These are phyloP conservation scores for Pelargonium citronellum DNA, from an alignment of 441 rosid genomes.

Conservation along the genomic window DNA sequence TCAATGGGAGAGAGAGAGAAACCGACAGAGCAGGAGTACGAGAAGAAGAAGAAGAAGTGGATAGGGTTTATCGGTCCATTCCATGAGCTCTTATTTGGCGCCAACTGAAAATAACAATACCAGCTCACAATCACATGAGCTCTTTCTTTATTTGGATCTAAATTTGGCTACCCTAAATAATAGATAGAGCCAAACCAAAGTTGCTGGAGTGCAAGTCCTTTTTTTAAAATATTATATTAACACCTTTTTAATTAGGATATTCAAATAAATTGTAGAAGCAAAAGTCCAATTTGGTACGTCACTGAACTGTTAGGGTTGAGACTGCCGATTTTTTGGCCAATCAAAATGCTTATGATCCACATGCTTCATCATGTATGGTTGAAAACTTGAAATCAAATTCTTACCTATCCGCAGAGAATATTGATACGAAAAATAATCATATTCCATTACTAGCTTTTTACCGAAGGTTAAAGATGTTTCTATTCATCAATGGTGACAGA, in stretches of 20 bases:
- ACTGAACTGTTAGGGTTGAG: no score
- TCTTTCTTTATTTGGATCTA: neutral
- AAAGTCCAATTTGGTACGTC: no score
- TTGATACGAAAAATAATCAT: neutral
- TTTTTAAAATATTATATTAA: no score
- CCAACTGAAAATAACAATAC: conserved; percentile 34
- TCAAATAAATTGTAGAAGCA: no score
- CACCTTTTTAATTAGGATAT: no score
- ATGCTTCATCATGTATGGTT: no score
- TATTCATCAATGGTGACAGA: neutral
- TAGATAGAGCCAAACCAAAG: no score
- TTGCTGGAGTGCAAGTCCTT: no score
- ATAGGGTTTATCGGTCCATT: conserved; percentile 27
- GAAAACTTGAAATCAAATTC: no score
- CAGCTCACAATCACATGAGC: neutral
- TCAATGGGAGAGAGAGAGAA: neutral
- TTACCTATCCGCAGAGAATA: neutral
- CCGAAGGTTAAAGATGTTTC: neutral
- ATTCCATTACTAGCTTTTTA: neutral
- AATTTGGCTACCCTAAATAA: neutral
- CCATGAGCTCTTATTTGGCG: conserved; percentile 36
- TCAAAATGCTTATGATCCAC: no score
- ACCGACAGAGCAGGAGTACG: conserved; percentile 17
- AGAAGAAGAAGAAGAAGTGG: conserved; percentile 28
- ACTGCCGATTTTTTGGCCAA: no score